Conservation (phyloP, 192 early-diverging fungal genomes). For the Martensiomyces pterosporus region DNA sequence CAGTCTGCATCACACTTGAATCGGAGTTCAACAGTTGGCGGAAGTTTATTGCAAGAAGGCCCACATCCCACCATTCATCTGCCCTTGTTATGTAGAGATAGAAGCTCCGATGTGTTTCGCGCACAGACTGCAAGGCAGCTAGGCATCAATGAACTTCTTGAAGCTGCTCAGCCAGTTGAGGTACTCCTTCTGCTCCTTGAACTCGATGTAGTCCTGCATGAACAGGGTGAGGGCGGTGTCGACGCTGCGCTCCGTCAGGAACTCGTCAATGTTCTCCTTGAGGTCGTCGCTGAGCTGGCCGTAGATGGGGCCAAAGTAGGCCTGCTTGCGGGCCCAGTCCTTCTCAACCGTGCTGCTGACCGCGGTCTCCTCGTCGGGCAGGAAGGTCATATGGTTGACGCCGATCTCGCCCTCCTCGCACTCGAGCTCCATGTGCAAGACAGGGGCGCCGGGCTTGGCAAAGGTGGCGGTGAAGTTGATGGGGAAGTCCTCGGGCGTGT, state of each 20-base stretch:
- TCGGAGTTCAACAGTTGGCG: no score
- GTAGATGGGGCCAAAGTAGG: slow-evolving; percentile 90
- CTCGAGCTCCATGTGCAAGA: slow-evolving; percentile 76
- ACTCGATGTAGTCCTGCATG: slow-evolving; percentile 84
- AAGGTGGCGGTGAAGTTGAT: slow-evolving; percentile 78
- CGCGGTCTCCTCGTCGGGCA: slow-evolving; percentile 62
- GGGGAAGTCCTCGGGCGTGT: slow-evolving; percentile 64
- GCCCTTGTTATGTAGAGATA: no score
- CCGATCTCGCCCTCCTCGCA: slow-evolving; percentile 81
- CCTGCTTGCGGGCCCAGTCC: slow-evolving; percentile 83
- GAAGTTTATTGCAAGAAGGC: no score
- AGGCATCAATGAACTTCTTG: slow-evolving; percentile 68
- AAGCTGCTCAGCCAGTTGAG: slow-evolving; percentile 79
- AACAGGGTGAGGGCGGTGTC: slow-evolving; percentile 79
- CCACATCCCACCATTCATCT: no score
- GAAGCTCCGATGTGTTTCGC: no score
- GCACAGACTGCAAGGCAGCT: no score
- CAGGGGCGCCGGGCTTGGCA: slow-evolving; percentile 71
- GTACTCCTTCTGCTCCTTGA: slow-evolving; percentile 97
- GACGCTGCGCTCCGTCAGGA: slow-evolving; percentile 86
- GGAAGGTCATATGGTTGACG: slow-evolving; percentile 76
- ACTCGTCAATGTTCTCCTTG: slow-evolving; percentile 66
- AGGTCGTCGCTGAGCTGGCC: slow-evolving; percentile 82
- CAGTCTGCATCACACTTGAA: no score
- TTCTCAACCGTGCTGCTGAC: slow-evolving; percentile 64